Conservation (phyloP, 1,284 basidiomycete genomes). For the Xerocomus nothofagi region DNA sequence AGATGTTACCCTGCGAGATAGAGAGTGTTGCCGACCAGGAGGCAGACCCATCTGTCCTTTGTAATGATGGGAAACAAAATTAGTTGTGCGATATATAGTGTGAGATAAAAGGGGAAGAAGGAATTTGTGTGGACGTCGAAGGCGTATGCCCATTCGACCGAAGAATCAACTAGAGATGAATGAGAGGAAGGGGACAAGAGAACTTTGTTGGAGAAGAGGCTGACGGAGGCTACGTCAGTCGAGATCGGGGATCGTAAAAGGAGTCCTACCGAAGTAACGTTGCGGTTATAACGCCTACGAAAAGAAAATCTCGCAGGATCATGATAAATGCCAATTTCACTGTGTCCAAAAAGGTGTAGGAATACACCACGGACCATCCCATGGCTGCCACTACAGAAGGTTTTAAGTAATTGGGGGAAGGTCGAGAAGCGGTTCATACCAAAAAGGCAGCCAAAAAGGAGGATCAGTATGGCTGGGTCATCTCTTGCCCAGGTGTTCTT, state of each 20-base stretch:
- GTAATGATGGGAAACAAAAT: slow-evolving; percentile 82
- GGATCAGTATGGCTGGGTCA: slow-evolving; percentile 88
- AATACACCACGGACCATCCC: slow-evolving; percentile 86
- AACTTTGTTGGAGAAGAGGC: slow-evolving; percentile 71
- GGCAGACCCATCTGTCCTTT: slow-evolving; percentile 85
- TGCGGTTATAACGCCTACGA: slow-evolving; percentile 72
- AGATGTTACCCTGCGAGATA: slow-evolving; percentile 76
- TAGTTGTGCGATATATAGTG: slow-evolving; percentile 83
- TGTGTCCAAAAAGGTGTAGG: slow-evolving; percentile 54
- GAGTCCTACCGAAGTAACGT: slow-evolving; percentile 71
- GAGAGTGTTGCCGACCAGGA: slow-evolving; percentile 91
- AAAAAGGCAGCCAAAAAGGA: slow-evolving; percentile 75
- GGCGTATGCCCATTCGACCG: slow-evolving; percentile 88
- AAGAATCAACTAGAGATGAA: slow-evolving; percentile 67
- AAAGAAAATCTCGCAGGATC: slow-evolving; percentile 85
- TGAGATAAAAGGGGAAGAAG: slow-evolving; percentile 90
- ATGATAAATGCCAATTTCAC: slow-evolving; percentile 73
- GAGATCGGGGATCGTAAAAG: neutral
- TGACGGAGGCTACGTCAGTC: slow-evolving; percentile 29
- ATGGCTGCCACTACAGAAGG: slow-evolving; percentile 66
- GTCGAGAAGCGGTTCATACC: slow-evolving; percentile 44
- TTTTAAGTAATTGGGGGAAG: neutral
- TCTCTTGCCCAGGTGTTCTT: slow-evolving; percentile 98
- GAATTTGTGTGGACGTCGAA: slow-evolving; percentile 95
- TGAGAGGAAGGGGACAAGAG: slow-evolving; percentile 74